Evolutionary conservation across 441 rosid genomes (phyloP).

Genomic region (Theobroma grandiflorum): DNA sequence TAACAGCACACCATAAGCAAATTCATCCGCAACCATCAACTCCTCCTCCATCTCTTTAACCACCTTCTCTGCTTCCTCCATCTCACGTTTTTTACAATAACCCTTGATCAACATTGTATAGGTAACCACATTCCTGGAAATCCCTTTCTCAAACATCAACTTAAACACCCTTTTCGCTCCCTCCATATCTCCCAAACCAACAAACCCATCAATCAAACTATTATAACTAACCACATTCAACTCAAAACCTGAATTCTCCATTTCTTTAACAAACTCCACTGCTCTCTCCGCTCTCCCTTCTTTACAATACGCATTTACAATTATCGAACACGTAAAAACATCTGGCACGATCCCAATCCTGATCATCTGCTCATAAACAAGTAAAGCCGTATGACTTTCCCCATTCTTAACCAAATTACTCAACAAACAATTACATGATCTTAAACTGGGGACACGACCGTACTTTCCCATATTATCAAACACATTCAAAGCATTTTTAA

Average conservation of each 20-base stretch:
- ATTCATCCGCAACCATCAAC: conserved; percentile 58
- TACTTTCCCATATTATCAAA: conserved; percentile 83
- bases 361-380: conserved; percentile 74
- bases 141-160: conserved; percentile 61
- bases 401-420: conserved; percentile 71
- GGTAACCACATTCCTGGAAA: conserved; percentile 58
- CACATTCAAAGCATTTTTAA: conserved; percentile 75
- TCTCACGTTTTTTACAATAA: conserved; percentile 56
- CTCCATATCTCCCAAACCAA: conserved; percentile 61
- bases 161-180: conserved; percentile 51
- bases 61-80: conserved; percentile 74
- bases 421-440: conserved; percentile 77
- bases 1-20: conserved; percentile 70
- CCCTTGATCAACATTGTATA: conserved; percentile 69
- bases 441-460: conserved; percentile 69
- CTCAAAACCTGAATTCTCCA: conserved; percentile 64
- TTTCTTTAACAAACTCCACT: conserved; percentile 50
- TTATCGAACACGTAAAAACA: conserved; percentile 72
- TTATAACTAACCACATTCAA: conserved; percentile 73
- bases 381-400: conserved; percentile 53
- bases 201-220: conserved; percentile 81
- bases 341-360: conserved; percentile 73
- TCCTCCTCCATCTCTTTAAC: conserved; percentile 48
- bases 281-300: conserved; percentile 57
- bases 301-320: conserved; percentile 81